Evolutionary conservation across 2,329 filamentous ascomycete genomes (phyloP).

Genomic region (Pseudomassariella vexata): DNA sequence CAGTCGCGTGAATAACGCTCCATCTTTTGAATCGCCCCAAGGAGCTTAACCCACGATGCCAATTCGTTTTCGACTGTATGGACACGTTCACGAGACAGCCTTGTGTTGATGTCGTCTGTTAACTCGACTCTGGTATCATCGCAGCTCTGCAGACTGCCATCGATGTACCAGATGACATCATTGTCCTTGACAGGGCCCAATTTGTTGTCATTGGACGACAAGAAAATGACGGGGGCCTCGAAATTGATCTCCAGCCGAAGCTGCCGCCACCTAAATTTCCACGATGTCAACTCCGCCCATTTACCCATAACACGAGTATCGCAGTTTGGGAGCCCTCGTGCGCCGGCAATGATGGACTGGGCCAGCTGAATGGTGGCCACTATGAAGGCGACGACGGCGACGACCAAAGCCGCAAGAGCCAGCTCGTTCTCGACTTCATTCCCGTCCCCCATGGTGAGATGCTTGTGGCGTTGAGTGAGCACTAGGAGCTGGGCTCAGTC

Average conservation of each 20-base stretch:
- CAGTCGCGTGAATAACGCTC: constrained; percentile 23
- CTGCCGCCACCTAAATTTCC: constrained; percentile 11
- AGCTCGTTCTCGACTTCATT: constrained; percentile 8
- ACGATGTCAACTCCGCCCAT: constrained; percentile 12
- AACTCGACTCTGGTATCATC: constrained; percentile 9
- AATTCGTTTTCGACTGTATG: constrained; percentile 30
- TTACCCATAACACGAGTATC: constrained; percentile 14
- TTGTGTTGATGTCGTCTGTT: constrained; percentile 5
- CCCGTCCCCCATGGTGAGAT: constrained; percentile 2
- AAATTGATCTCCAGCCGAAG: constrained; percentile 18
- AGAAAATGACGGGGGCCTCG: constrained; percentile 17
- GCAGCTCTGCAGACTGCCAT: constrained; percentile 12
- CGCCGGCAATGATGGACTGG: constrained; percentile 14
- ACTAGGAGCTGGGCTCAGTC: no score
- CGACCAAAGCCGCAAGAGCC: constrained; percentile 13
- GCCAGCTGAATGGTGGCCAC: constrained; percentile 11
- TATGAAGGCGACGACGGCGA: constrained; percentile 13
- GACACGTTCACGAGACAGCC: constrained; percentile 11
- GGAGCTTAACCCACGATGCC: constrained; percentile 28
- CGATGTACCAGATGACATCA: constrained; percentile 12
- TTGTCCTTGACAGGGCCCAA: constrained; percentile 10
- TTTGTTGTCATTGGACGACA: constrained; percentile 11
- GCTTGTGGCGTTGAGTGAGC: no score
- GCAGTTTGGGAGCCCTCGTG: constrained; percentile 11
- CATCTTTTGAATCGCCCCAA: constrained; percentile 23